Evolutionary conservation across 139 green algal species (phyloP), one percentile per base, ranked within the genome.

Genomic region (Pleodorina starrii): DNA sequence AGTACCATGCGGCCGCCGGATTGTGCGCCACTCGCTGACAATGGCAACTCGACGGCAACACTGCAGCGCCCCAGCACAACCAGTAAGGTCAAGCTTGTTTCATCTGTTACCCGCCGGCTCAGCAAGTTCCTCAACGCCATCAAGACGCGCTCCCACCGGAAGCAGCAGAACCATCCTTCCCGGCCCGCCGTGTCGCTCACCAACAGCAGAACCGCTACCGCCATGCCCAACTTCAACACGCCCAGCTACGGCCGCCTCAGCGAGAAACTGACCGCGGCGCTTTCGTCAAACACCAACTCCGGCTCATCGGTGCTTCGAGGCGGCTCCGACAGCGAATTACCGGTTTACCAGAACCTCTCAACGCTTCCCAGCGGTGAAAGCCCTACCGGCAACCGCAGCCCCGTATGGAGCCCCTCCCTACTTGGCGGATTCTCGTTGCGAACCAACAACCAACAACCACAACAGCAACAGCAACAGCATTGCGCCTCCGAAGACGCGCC

Each of bases 261-360:
- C 29, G 63, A 73, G 63, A 73, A 73, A 38, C 21, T 73, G 63
- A 38, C 63, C 21, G 63, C 63, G 29, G 19, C 63, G 63, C 5
- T 76, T 46, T 27, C 36, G 25, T 76, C 35, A 25, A 48, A 76
- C 32, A 46, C 68, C 3, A 46, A 63, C 9, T 66, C 46, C 21
- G 44, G 35, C 7, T 83, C 74, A 2, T 84, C 48, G 6, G 19
- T 46, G 19, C 19, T 54, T 1, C 78, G 54, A 29, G 78, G 50
- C 23, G 54, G 36, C 50, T 85, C 78, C 23, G 78, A 85, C 57
- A 73, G 78, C 57, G 78, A 54, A 23, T 51, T 73, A 36, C 54
- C 78, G 1, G 46, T 35, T 11, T n/a, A 66, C 27, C 9, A 10
- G 11, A 32, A 42, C 44, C 14, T 36, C 12, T 46, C 38, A 32